Evolutionary conservation across 495 filamentous ascomycete genomes (phyloP).

Genomic region (Xylaria telfairii): DNA sequence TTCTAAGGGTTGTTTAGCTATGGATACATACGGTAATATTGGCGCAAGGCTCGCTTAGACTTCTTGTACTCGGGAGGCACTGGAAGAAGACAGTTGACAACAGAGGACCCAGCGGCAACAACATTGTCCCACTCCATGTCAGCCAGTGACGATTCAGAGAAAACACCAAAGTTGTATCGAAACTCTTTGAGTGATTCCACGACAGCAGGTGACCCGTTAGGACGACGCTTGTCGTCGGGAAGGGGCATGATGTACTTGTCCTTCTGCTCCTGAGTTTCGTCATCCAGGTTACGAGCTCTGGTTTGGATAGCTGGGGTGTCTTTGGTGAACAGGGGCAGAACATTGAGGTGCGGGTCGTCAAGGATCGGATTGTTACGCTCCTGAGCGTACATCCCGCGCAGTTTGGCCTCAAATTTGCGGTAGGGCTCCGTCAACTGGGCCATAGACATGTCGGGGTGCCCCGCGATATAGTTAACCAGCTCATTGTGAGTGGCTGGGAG

Average conservation of each 20-base stretch:
- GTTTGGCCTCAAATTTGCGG: slow-evolving; percentile 67
- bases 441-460: slow-evolving; percentile 61
- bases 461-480: slow-evolving; percentile 53
- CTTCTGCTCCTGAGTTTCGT: slow-evolving; percentile 64
- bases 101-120: slow-evolving; percentile 76
- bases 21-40: slow-evolving; percentile 63
- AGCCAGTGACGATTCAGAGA: slow-evolving; percentile 67
- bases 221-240: slow-evolving; percentile 61
- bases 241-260: slow-evolving; percentile 76
- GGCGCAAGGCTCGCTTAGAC: slow-evolving; percentile 69
- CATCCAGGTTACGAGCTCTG: slow-evolving; percentile 65
- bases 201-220: slow-evolving; percentile 66
- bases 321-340: slow-evolving; percentile 71
- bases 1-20: neutral
- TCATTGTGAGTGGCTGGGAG: slow-evolving; percentile 50
- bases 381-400: slow-evolving; percentile 77
- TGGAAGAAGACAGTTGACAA: slow-evolving; percentile 74
- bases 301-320: slow-evolving; percentile 62
- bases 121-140: slow-evolving; percentile 81
- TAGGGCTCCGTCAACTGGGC: slow-evolving; percentile 68
- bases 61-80: slow-evolving; percentile 68
- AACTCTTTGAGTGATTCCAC: slow-evolving; percentile 71
- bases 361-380: slow-evolving; percentile 63
- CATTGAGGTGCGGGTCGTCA: slow-evolving; percentile 66
- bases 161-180: slow-evolving; percentile 75